Conservation (phyloP, 2,329 filamentous ascomycete species). For the Trichoderma polysporum region DNA sequence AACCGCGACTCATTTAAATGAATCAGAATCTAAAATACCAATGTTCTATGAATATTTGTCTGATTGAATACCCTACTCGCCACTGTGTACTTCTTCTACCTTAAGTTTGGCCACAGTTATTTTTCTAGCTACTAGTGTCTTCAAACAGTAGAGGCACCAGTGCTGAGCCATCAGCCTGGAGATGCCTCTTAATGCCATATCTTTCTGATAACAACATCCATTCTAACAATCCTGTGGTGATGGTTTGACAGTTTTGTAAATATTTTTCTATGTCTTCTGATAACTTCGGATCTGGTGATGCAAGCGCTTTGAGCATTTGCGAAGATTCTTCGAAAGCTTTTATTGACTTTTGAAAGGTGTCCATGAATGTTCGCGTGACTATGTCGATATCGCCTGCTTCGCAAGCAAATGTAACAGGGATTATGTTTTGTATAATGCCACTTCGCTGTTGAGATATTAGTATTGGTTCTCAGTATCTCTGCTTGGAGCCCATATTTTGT, state of each 20-base stretch:
- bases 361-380: background rate
- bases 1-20: too few relatives aligned
- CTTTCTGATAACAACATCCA: constrained; percentile 8
- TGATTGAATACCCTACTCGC: too few relatives aligned
- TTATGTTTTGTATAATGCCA: constrained; percentile 6
- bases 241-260: constrained; percentile 3
- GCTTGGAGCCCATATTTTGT: background rate
- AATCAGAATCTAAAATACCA: too few relatives aligned
- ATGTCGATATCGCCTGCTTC: background rate
- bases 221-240: background rate
- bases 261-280: background rate
- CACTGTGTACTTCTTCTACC: too few relatives aligned
- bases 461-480: background rate
- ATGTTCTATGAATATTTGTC: too few relatives aligned
- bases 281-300: background rate
- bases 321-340: background rate
- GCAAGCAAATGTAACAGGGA: background rate
- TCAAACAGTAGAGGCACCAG: background rate
- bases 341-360: background rate
- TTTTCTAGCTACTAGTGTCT: too few relatives aligned
- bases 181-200: background rate
- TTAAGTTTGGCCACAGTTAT: too few relatives aligned
- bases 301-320: background rate
- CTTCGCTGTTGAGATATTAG: background rate
- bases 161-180: background rate